phyloP scores from a whole-genome alignment of 2,329 filamentous ascomycete genomes.

The Didymella keratinophila region DNA sequence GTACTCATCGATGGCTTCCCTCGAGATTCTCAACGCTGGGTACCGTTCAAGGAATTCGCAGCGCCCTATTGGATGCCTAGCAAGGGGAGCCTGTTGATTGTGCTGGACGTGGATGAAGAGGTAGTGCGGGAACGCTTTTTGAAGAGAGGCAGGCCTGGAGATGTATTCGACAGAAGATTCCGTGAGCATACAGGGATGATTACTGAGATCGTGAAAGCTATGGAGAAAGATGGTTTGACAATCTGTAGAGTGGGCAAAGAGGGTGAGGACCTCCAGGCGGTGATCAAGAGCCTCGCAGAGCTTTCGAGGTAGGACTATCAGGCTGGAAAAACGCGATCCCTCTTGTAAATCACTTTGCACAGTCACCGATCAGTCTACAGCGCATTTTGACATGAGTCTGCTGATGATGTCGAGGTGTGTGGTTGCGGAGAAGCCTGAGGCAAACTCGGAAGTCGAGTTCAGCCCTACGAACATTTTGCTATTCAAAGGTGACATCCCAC shows the following conservation, averaged over 20 bases:
- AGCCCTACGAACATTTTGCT: conserved; percentile 28
- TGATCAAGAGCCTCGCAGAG: background rate
- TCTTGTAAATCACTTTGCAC: too few relatives aligned
- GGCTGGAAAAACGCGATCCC: background rate
- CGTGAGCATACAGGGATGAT: conserved; percentile 12
- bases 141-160: conserved; percentile 18
- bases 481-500: conserved; percentile 22
- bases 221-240: conserved; percentile 8
- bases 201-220: conserved; percentile 8
- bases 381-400: background rate
- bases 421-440: conserved; percentile 7
- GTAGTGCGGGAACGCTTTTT: conserved; percentile 10
- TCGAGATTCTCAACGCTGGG: conserved; percentile 15
- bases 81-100: conserved; percentile 2
- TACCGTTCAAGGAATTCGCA: conserved; percentile 12
- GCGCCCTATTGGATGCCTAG: conserved; percentile 8
- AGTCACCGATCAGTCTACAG: background rate
- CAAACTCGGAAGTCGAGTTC: conserved; percentile 14
- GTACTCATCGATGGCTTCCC: conserved; percentile 25
- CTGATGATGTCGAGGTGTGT: conserved; percentile 5
- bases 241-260: background rate
- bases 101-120: conserved; percentile 9
- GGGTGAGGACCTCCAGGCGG: background rate
- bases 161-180: conserved; percentile 22
- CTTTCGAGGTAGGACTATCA: background rate